phyloP scores from a whole-genome alignment of 306 rosid species.

The Begonia loranthoides region DNA sequence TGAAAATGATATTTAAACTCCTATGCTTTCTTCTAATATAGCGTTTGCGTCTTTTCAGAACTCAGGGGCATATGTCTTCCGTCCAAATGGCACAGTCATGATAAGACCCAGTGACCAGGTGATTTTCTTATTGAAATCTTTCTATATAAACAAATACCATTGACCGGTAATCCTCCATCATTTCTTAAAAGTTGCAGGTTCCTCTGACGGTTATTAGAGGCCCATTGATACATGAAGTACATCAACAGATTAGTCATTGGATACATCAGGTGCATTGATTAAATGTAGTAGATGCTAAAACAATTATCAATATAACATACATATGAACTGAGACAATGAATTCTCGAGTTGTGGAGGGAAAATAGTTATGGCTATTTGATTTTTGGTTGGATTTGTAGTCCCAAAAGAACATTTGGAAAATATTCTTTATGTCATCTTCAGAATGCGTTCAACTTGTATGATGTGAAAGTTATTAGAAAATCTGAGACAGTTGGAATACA shows the following conservation, averaged over 20 bases:
- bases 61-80: conserved; percentile 42
- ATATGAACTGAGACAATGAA: no score
- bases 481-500: neutral
- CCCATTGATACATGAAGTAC: conserved; percentile 40
- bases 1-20: neutral
- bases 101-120: conserved; percentile 32
- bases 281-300: no score
- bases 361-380: no score
- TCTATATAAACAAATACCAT: no score
- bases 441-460: neutral
- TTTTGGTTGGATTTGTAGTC: no score
- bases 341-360: no score
- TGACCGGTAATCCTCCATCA: neutral
- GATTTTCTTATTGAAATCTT: neutral
- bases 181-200: conserved; percentile 22
- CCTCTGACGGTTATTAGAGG: conserved; percentile 32
- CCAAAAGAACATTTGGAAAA: no score
- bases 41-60: conserved; percentile 19
- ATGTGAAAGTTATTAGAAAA: neutral
- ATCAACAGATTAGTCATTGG: conserved; percentile 38
- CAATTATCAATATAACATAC: no score
- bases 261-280: conserved; percentile 29
- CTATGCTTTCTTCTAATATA: neutral
- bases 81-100: conserved; percentile 38
- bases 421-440: neutral